Percentiles rank a stretch among this genome's conserved stretches.
These are phyloP conservation scores for Magnaporthiopsis incrustans DNA, from an alignment of 2,329 filamentous ascomycete species.

Conservation along the genomic window DNA sequence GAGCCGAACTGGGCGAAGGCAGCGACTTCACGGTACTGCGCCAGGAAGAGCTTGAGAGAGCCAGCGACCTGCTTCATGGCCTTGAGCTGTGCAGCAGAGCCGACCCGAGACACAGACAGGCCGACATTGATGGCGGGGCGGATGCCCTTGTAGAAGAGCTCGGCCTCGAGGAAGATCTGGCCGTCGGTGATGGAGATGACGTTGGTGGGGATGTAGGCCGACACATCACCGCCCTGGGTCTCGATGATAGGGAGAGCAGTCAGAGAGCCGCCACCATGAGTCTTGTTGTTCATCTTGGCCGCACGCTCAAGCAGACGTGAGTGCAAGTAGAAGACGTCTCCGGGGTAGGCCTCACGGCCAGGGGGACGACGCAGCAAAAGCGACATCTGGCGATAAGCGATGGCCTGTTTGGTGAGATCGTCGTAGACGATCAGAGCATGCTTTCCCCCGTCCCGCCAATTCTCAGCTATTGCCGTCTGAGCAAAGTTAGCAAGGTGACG, in stretches of 20 bases:
- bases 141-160: slow-evolving; percentile 99
- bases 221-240: slow-evolving; percentile 99
- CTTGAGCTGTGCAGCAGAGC: slow-evolving; percentile 98
- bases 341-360: slow-evolving; percentile 98
- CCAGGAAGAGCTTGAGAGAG: slow-evolving; percentile 99
- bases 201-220: slow-evolving; percentile 99
- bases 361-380: slow-evolving; percentile 95
- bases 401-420: slow-evolving; percentile 95
- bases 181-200: slow-evolving; percentile 99
- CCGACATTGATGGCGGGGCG: slow-evolving; percentile 99
- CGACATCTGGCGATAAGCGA: slow-evolving; percentile 98
- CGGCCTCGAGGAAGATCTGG: slow-evolving; percentile 98
- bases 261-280: slow-evolving; percentile 84
- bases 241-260: slow-evolving; percentile 97
- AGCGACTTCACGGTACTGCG: slow-evolving; percentile 99
- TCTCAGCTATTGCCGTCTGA: slow-evolving; percentile 35
- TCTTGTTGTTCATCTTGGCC: slow-evolving; percentile 94
- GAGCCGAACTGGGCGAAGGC: slow-evolving; percentile 99
- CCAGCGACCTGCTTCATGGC: slow-evolving; percentile 99
- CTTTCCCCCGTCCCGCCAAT: slow-evolving; percentile 75
- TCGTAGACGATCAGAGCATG: slow-evolving; percentile 90
- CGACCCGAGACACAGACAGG: slow-evolving; percentile 99
- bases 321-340: slow-evolving; percentile 99
- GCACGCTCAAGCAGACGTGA: slow-evolving; percentile 98
- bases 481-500: not conserved